Evolutionary conservation across 495 filamentous ascomycete genomes (phyloP).

Genomic region (Tirmania nivea): DNA sequence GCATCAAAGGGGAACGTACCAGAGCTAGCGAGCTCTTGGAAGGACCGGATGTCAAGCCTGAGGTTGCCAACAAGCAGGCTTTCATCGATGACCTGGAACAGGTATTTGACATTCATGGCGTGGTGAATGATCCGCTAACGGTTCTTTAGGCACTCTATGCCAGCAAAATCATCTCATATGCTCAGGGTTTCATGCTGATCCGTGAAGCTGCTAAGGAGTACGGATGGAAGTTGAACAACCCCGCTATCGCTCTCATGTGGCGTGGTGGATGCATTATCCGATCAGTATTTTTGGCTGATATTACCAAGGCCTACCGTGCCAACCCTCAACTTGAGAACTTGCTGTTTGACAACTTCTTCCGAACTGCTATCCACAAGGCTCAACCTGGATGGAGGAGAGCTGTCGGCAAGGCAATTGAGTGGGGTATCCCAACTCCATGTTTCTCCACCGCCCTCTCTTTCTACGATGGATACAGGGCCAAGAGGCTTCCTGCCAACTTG

Average conservation of each 20-base stretch:
- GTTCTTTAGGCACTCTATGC: conserved; percentile 54
- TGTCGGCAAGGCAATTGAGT: conserved; percentile 71
- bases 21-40: conserved; percentile 58
- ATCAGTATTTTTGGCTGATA: conserved; percentile 98
- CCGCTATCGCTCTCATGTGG: conserved; percentile 99
- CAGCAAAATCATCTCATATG: conserved; percentile 99
- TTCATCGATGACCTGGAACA: conserved; percentile 96
- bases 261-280: conserved; percentile 99
- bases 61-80: conserved; percentile 71
- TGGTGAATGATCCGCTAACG: neutral
- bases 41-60: conserved; percentile 51
- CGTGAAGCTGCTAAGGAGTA: conserved; percentile 97
- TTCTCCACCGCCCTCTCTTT: conserved; percentile 92
- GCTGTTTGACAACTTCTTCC: conserved; percentile 97
- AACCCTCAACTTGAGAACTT: conserved; percentile 95
- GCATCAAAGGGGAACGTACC: conserved; percentile 79
- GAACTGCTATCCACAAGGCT: conserved; percentile 89
- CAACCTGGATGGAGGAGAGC: conserved; percentile 92
- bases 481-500: conserved; percentile 88
- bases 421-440: conserved; percentile 84
- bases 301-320: conserved; percentile 85
- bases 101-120: conserved; percentile 12
- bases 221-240: conserved; percentile 97
- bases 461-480: conserved; percentile 95
- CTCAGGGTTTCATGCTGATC: conserved; percentile 99